A percentile compares a stretch with the other conserved stretches of the same genome.
Evolutionary conservation across 495 filamentous ascomycete species (phyloP).

Genomic region (Acidiella bohemica): DNA sequence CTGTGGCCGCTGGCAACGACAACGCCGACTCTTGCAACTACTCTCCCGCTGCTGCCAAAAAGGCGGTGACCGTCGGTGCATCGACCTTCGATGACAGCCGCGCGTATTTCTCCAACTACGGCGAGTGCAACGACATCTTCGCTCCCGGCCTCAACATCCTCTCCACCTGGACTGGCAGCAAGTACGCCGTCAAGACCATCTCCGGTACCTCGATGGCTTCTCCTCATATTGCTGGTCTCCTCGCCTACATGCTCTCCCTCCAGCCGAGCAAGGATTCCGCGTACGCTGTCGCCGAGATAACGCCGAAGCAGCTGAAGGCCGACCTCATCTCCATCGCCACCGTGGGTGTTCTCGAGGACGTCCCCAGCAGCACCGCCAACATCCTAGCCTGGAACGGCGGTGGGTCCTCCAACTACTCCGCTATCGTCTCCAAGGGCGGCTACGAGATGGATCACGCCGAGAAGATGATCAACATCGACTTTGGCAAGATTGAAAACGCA

Average conservation of each 20-base stretch:
- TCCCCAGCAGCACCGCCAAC: constrained; percentile 73
- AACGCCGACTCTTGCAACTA: constrained; percentile 98
- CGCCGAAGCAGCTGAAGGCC: constrained; percentile 86
- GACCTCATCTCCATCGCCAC: constrained; percentile 77
- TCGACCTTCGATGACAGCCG: constrained; percentile 87
- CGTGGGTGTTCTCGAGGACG: constrained; percentile 60
- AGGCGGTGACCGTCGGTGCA: constrained; percentile 92
- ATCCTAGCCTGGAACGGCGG: constrained; percentile 98
- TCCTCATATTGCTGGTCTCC: constrained; percentile 87
- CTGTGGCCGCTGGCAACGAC: constrained; percentile 96
- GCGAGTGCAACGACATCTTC: constrained; percentile 99
- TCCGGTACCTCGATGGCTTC: constrained; percentile 99
- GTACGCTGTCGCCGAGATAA: constrained; percentile 77
- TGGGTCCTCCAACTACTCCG: constrained; percentile 76
- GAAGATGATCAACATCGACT: constrained; percentile 19
- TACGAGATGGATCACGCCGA: constrained; percentile 30
- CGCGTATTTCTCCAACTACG: constrained; percentile 99
- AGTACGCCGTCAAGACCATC: constrained; percentile 91
- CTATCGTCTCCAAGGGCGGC: constrained; percentile 61
- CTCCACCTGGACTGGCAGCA: constrained; percentile 95
- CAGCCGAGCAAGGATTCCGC: constrained; percentile 79
- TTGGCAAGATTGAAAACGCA: constrained; percentile 19
- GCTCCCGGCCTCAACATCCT: constrained; percentile 92
- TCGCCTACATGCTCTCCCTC: constrained; percentile 95
- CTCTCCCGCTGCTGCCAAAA: constrained; percentile 88